Evolutionary conservation across 2,329 filamentous ascomycete genomes (phyloP).

Genomic region (Apiospora sp.): DNA sequence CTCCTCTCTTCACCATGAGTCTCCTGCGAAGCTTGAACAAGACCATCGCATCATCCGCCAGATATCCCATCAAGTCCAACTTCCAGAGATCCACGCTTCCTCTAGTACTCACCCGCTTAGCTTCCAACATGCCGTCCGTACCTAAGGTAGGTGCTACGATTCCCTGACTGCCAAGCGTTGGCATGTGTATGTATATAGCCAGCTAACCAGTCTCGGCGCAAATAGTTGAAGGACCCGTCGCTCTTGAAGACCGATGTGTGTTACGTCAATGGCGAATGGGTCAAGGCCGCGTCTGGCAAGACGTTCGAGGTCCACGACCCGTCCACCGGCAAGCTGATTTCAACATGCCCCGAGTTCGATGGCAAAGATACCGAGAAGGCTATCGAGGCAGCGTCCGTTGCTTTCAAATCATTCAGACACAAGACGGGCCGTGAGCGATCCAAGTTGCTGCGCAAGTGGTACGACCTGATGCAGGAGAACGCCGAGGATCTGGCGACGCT

Average conservation of each 20-base stretch:
- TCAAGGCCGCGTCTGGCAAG: conserved; percentile 83
- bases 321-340: conserved; percentile 81
- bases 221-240: conserved; percentile 78
- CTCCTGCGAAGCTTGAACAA: conserved; percentile 38
- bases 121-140: conserved; percentile 40
- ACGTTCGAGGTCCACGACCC: conserved; percentile 92
- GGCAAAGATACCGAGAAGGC: conserved; percentile 79
- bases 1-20: conserved; percentile 35
- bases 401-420: conserved; percentile 74
- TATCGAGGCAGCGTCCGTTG: conserved; percentile 82
- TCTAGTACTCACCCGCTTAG: conserved; percentile 38
- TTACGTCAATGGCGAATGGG: conserved; percentile 95
- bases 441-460: conserved; percentile 80
- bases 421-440: conserved; percentile 78
- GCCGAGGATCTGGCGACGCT: conserved; percentile 81
- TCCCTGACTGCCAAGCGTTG: not conserved
- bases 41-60: conserved; percentile 33
- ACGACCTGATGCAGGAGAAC: conserved; percentile 80
- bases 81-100: conserved; percentile 42
- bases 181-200: no score
- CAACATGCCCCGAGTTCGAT: conserved; percentile 85
- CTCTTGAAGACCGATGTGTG: conserved; percentile 83
- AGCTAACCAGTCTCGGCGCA: not conserved
- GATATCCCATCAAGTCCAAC: conserved; percentile 37
- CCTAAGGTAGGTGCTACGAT: conserved; percentile 27